phyloP scores from a whole-genome alignment of 2,329 filamentous ascomycete genomes.

The Parastagonospora avenae region DNA sequence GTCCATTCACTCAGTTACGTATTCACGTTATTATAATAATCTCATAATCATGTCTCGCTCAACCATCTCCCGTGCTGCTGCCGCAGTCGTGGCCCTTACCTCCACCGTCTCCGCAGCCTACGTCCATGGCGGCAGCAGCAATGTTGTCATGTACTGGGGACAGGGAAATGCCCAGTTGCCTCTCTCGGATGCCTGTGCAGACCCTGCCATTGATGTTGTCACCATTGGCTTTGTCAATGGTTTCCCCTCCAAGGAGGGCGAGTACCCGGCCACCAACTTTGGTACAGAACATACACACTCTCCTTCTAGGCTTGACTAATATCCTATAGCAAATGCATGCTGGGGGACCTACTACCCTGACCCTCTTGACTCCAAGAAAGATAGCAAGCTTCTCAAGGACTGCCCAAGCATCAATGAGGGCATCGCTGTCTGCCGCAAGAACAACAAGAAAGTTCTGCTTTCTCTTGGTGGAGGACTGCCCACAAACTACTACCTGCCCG shows the following conservation, averaged over 20 bases:
- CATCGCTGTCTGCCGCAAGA: slow-evolving; percentile 38
- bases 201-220: slow-evolving; percentile 60
- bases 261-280: slow-evolving; percentile 61
- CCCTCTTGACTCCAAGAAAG: slow-evolving; percentile 38
- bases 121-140: slow-evolving; percentile 50
- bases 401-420: slow-evolving; percentile 51
- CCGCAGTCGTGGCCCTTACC: slow-evolving; percentile 42
- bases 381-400: slow-evolving; percentile 49
- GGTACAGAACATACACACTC: slow-evolving; percentile 41
- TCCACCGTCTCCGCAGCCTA: slow-evolving; percentile 49
- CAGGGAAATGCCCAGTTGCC: slow-evolving; percentile 57
- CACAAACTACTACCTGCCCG: slow-evolving; percentile 51
- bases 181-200: slow-evolving; percentile 58
- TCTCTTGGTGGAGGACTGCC: slow-evolving; percentile 54
- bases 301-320: neutral
- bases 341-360: slow-evolving; percentile 40
- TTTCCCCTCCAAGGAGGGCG: slow-evolving; percentile 56
- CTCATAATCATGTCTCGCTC: slow-evolving; percentile 45
- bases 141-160: slow-evolving; percentile 62
- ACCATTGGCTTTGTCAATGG: slow-evolving; percentile 61
- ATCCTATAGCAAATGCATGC: slow-evolving; percentile 50
- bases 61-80: slow-evolving; percentile 35
- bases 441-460: slow-evolving; percentile 48
- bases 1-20: slow-evolving; percentile 45
- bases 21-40: slow-evolving; percentile 26